A percentile compares a stretch with the other conserved stretches of the same genome.
Evolutionary conservation across 805 yeast species (phyloP).

Genomic region (Yamadazyma endophytica): DNA sequence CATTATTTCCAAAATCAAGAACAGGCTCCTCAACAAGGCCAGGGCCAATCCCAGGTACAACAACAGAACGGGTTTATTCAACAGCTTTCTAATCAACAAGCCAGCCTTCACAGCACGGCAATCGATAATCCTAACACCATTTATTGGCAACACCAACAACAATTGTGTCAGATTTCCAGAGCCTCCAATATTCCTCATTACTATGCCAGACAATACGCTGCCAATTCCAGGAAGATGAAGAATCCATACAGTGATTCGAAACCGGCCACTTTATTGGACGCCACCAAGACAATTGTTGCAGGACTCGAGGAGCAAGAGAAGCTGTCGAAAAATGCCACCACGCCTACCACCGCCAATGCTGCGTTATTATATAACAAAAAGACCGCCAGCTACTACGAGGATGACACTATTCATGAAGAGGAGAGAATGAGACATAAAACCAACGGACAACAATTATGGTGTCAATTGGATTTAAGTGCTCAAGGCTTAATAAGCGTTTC

Average conservation of each 20-base stretch:
- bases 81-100: conserved; percentile 18
- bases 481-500: conserved; percentile 72
- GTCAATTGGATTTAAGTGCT: conserved; percentile 87
- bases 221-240: conserved; percentile 50
- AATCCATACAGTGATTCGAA: conserved; percentile 35
- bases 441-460: conserved; percentile 83
- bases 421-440: conserved; percentile 58
- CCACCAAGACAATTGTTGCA: conserved; percentile 34
- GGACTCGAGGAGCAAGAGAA: conserved; percentile 43
- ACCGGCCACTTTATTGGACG: conserved; percentile 36
- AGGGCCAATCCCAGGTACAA: conserved; percentile 17
- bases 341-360: conserved; percentile 33
- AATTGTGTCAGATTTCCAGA: conserved; percentile 68
- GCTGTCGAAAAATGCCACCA: conserved; percentile 16
- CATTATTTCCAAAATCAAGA: too few species aligned
- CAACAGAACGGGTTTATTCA: conserved; percentile 18
- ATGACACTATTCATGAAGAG: conserved; percentile 47
- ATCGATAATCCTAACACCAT: conserved; percentile 39
- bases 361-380: conserved; percentile 42
- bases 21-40: conserved; percentile 18
- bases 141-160: conserved; percentile 78
- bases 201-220: conserved; percentile 81
- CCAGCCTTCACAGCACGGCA: conserved; percentile 26
- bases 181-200: conserved; percentile 64
- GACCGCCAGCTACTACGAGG: conserved; percentile 47